Evolutionary conservation across 1,284 basidiomycete species (phyloP), one percentile per base, ranked within the genome.

Genomic region (Trichosporon ovoides): DNA sequence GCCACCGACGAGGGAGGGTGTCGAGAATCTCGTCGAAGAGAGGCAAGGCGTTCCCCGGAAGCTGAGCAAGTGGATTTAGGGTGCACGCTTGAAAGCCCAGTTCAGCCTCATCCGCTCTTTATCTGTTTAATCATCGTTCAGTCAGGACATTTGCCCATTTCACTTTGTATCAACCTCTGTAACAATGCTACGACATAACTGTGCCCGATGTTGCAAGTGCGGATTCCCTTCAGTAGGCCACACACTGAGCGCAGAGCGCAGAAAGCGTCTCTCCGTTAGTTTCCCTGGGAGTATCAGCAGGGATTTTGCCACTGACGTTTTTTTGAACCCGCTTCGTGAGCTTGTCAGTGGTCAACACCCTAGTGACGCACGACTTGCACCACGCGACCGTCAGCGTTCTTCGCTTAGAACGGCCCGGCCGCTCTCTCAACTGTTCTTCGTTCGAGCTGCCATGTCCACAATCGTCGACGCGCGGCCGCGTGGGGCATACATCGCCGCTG

Each of bases 401-500:
- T 6, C 6, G 19, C 1, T 19, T 38, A 7, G 38, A 12, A 10
- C 28, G 28, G 5, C 28, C 28, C 28, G 28, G 9, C 28, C 28
- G 28, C 28, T 31, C 9, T 5, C 4, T 31, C 28, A 31, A 31
- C 9, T 9, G 28, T 31, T 5, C 28, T 31, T 31, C 9, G 5
- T 31, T 31, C 28, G 28, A 31, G 35, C 35, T 13, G 35, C 52
- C 55, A 76, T 76, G 74, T 75, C 73, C 19, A 76, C 75, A 7
- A 76, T 77, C 22, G 72, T 77, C 20, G 76, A 78, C 34, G 69
- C 75, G 13, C 63, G 76, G 28, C 68, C 72, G 11, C 64, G 76
- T 24, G 75, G 75, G 14, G 66, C 59, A 12, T 74, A 74, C 53
- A 67, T 66, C 19, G 70, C 76, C 2, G 72, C 64, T 24, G 74